Conservation (phyloP, 2,329 filamentous ascomycete species). For the Daldinia sp. region DNA sequence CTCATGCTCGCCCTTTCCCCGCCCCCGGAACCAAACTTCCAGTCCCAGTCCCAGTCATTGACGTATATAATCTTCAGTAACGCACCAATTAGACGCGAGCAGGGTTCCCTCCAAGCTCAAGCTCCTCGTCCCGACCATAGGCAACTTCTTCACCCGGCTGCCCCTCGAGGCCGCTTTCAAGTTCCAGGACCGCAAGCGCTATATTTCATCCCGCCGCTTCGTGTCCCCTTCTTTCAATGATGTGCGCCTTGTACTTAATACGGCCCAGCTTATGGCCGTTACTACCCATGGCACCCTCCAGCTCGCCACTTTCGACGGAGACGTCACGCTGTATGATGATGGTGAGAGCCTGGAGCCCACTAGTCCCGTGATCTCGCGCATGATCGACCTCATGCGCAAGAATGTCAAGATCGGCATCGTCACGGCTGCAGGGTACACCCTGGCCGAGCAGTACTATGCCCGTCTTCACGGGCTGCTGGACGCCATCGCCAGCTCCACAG, state of each 20-base stretch:
- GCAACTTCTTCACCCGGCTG: conserved; percentile 92
- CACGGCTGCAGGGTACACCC: conserved; percentile 94
- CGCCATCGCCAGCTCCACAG: conserved; percentile 71
- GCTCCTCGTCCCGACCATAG: conserved; percentile 88
- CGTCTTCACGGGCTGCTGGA: conserved; percentile 89
- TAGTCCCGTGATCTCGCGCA: conserved; percentile 79
- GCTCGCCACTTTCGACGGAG: conserved; percentile 95
- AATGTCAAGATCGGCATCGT: conserved; percentile 93
- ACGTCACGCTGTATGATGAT: conserved; percentile 95
- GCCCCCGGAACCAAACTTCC: conserved; percentile 18
- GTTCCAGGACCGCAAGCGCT: conserved; percentile 86
- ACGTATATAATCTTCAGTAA: conserved; percentile 62
- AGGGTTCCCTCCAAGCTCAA: conserved; percentile 88
- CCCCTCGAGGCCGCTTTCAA: conserved; percentile 90
- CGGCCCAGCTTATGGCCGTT: conserved; percentile 93
- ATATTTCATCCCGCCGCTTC: conserved; percentile 91
- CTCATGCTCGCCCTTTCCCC: neutral
- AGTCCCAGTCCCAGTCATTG: conserved; percentile 2
- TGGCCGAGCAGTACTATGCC: conserved; percentile 85
- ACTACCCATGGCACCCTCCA: conserved; percentile 78
- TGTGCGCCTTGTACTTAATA: conserved; percentile 91
- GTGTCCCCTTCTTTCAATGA: conserved; percentile 98
- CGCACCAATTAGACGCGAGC: conserved; percentile 73
- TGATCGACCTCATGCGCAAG: conserved; percentile 77
- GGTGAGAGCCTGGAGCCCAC: conserved; percentile 80